These are phyloP conservation scores for Tricholoma sp. DNA, from an alignment of 768 basidiomycete species.

Conservation along the genomic window DNA sequence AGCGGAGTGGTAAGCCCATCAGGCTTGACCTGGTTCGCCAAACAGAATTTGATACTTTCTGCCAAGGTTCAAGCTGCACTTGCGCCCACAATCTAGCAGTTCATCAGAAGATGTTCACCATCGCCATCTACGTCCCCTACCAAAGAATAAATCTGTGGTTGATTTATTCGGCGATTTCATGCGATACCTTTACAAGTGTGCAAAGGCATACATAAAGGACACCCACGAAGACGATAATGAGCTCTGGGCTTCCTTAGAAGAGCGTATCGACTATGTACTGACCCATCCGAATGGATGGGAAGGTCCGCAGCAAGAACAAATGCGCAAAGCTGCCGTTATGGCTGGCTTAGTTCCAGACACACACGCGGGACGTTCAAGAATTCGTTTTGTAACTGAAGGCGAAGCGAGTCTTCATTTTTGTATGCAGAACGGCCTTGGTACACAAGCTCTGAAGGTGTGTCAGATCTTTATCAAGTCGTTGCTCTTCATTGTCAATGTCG, in stretches of 20 bases:
- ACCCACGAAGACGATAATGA: conserved; percentile 29
- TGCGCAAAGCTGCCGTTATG: conserved; percentile 44
- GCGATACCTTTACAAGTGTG: conserved; percentile 39
- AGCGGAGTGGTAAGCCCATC: conserved; percentile 36
- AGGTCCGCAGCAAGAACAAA: conserved; percentile 46
- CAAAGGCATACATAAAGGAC: conserved; percentile 39
- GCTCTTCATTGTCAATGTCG: too few relatives aligned
- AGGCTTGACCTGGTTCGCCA: too few relatives aligned
- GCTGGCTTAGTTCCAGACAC: conserved; percentile 45
- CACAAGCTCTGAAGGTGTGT: conserved; percentile 28
- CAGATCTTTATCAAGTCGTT: not conserved
- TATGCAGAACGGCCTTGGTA: conserved; percentile 33
- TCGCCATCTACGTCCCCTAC: conserved; percentile 34
- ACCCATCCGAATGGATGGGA: conserved; percentile 62
- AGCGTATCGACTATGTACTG: conserved; percentile 40
- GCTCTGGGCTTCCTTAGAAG: conserved; percentile 35
- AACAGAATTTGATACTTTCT: not conserved
- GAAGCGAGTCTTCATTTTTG: conserved; percentile 62
- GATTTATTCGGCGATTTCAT: conserved; percentile 47
- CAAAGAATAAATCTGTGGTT: conserved; percentile 33
- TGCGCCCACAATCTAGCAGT: not conserved
- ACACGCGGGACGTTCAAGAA: conserved; percentile 31
- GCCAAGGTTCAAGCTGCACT: conserved; percentile 23
- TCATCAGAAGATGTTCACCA: conserved; percentile 16
- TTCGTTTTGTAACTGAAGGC: conserved; percentile 57